Evolutionary conservation across 129 eudicot genomes (phyloP), one percentile per base, ranked within the genome.

Genomic region (carrot (Daucus carota)): DNA sequence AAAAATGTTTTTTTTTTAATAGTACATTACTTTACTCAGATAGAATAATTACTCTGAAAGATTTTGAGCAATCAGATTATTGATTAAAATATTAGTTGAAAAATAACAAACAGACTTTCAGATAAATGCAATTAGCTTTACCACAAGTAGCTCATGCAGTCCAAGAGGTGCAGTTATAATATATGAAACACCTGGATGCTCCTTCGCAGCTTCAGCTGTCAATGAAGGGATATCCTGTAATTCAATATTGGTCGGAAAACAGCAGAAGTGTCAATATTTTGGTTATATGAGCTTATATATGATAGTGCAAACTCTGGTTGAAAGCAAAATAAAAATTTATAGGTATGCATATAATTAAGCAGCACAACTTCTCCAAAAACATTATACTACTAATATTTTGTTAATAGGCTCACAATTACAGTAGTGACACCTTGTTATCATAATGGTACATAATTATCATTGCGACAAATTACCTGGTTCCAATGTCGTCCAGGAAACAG

Each of bases 401-500:
- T 50, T 18, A 20, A 52, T 52, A 52, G 26, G 62, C 26, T 22
- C 26, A 24, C 65, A 2, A 24, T 57, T 57, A n/a, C 65, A 57
- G 24, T 5, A 57, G 9, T 57, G 14, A n/a, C 65, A 0, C 31
- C 1, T 57, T n/a, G 13, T 3, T n/a, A 74, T 69, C 50, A 73
- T 48, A 66, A 76, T 24, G 63, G 71, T 68, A 40, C 52, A 16
- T 26, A 31, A 54, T 36, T 20, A 59, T 72, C 42, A 44, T 12
- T 26, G 36, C 69, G 24, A 28, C 50, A 26, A 78, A 22, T 63
- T 90, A 90, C 98, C 98, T 94, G 96, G 73, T 87, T 83, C 98
- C 98, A 94, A 63, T 94, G 98, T 78, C 97, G 82, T 60, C 98
- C 98, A 14, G 98, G 98, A 66, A 83, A 94, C 76, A 94, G 85